These are phyloP conservation scores for Marchantia paleacea DNA, from an alignment of 225 moss, liverwort and hornwort genomes.

Conservation along the genomic window DNA sequence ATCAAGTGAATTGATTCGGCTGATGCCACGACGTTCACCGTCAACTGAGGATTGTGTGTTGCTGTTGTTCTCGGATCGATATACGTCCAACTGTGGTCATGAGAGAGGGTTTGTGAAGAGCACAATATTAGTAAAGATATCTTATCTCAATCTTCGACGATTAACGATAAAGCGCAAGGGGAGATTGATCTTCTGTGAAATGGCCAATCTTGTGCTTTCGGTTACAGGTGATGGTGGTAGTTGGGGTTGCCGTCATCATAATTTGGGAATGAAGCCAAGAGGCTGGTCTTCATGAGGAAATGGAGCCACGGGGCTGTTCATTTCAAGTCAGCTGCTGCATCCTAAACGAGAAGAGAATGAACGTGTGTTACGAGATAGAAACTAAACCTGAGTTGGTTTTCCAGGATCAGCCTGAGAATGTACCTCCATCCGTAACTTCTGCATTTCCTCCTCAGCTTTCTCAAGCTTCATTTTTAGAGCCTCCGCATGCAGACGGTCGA, in stretches of 20 bases:
- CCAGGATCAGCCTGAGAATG: constrained; percentile 9
- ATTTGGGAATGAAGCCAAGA: not conserved
- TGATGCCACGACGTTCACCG: constrained; percentile 3
- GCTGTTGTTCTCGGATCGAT: constrained; percentile 10
- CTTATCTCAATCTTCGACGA: no score
- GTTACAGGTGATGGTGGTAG: no score
- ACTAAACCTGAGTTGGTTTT: constrained; percentile 10
- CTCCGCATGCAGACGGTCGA: constrained; percentile 18
- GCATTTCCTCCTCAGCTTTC: constrained; percentile 27
- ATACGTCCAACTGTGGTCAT: constrained; percentile 14
- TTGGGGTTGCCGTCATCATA: no score
- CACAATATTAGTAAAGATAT: no score
- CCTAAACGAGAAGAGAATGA: not conserved
- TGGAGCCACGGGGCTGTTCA: not conserved
- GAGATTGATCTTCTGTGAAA: no score
- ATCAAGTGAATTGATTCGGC: constrained; percentile 24
- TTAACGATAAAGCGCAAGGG: no score
- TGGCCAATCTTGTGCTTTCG: no score
- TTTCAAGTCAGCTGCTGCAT: no score
- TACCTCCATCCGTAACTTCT: constrained; percentile 23
- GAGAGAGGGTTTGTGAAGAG: no score
- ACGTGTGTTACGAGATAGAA: constrained; percentile 13
- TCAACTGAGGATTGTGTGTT: constrained; percentile 9
- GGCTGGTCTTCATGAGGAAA: not conserved
- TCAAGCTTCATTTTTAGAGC: constrained; percentile 28